These are phyloP conservation scores for Borovskyia barvae DNA, from an alignment of 208 protist species.

Conservation along the genomic window DNA sequence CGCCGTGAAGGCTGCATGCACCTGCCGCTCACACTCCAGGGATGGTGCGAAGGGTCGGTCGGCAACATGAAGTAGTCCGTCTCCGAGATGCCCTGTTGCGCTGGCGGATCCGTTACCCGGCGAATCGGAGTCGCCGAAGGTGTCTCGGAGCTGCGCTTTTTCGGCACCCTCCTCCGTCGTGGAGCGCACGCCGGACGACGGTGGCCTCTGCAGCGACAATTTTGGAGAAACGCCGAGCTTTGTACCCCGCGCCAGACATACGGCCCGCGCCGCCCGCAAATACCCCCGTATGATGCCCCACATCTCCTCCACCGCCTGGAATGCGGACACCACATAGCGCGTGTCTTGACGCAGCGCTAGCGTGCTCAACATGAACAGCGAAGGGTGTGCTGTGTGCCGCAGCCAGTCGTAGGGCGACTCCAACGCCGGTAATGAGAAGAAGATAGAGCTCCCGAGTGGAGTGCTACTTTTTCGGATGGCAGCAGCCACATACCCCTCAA, in stretches of 20 bases:
- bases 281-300: constrained; percentile 7
- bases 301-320: constrained; percentile 24
- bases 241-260: constrained; percentile 4
- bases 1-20: constrained; percentile 12
- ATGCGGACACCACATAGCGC: constrained; percentile 17
- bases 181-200: no score
- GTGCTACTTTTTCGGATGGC: no score
- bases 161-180: no score
- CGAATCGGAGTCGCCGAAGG: no score
- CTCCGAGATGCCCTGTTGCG: no score
- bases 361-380: constrained; percentile 11
- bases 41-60: constrained; percentile 5
- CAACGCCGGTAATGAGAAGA: not conserved
- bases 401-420: constrained; percentile 19
- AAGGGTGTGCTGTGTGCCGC: not conserved
- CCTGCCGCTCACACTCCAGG: constrained; percentile 6
- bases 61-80: no score
- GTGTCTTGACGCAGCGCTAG: constrained; percentile 18
- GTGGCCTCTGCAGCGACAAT: no score
- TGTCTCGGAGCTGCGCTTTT: no score
- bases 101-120: no score
- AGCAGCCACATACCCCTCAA: not conserved
- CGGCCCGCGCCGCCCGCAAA: not conserved
- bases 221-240: no score
- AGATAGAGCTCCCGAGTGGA: no score